These are phyloP conservation scores for Blastomyces emzantsi DNA, from an alignment of 2,329 filamentous ascomycete genomes.

Conservation along the genomic window DNA sequence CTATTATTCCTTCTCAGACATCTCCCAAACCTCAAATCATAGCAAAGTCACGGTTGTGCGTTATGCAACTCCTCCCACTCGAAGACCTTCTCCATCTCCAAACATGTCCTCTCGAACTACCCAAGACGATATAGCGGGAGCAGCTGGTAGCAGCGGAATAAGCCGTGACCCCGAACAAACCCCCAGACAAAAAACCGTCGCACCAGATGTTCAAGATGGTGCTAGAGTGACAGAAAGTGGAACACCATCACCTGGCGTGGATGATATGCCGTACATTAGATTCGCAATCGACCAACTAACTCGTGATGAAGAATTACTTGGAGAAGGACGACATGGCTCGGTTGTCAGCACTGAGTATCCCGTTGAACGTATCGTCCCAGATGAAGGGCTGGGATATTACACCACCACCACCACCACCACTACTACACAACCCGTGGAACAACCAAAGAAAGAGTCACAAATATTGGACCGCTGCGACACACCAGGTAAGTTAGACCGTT, in stretches of 20 bases:
- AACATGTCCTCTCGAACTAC: conserved; percentile 25
- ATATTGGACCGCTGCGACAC: conserved; percentile 9
- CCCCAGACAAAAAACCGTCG: background rate
- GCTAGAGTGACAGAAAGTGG: conserved; percentile 28
- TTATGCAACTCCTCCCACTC: conserved; percentile 39
- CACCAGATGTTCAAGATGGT: conserved; percentile 22
- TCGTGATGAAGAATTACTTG: conserved; percentile 55
- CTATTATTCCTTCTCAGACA: conserved; percentile 41
- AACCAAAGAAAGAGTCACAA: conserved; percentile 19
- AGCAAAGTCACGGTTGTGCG: conserved; percentile 33
- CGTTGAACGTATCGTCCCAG: conserved; percentile 42
- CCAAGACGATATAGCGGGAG: conserved; percentile 19
- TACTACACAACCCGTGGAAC: conserved; percentile 27
- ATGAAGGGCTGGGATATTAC: conserved; percentile 39
- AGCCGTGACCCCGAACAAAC: background rate
- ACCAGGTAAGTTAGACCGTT: background rate
- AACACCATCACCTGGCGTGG: conserved; percentile 62
- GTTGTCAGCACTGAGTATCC: conserved; percentile 39
- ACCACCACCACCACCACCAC: conserved; percentile 24
- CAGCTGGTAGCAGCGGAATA: conserved; percentile 7
- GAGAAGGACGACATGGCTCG: conserved; percentile 45
- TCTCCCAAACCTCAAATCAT: conserved; percentile 25
- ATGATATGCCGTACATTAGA: conserved; percentile 79
- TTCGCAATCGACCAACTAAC: conserved; percentile 86
- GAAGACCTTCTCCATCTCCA: conserved; percentile 21